phyloP scores from a whole-genome alignment of 306 rosid species.

The Abrus precatorius region DNA sequence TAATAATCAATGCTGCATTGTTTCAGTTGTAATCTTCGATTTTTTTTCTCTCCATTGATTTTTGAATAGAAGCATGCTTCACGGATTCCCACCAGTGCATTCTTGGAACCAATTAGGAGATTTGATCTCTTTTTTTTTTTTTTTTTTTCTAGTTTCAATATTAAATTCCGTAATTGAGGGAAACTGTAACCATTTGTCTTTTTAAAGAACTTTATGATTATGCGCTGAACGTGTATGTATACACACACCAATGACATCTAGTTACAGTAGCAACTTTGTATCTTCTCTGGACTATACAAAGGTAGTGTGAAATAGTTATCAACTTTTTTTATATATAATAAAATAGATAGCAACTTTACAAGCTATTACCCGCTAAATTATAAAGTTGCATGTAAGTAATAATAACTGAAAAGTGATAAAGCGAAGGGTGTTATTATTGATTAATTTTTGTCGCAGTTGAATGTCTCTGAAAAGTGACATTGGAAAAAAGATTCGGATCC shows the following conservation, averaged over 20 bases:
- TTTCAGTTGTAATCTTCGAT: background rate
- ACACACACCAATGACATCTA: background rate
- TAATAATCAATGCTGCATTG: background rate
- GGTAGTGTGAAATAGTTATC: background rate
- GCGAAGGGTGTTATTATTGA: background rate
- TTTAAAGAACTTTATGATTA: background rate
- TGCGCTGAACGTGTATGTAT: background rate
- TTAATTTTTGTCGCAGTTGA: background rate
- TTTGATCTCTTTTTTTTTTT: background rate
- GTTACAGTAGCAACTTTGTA: background rate
- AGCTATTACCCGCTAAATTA: too few relatives aligned
- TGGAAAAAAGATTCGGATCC: slow-evolving; percentile 41
- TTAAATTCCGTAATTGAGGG: background rate
- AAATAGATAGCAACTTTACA: too few relatives aligned
- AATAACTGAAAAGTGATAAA: background rate
- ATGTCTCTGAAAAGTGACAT: background rate
- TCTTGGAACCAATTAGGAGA: slow-evolving; percentile 22
- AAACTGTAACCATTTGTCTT: background rate
- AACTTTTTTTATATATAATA: background rate
- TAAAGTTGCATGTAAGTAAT: slow-evolving; percentile 10
- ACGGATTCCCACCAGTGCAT: slow-evolving; percentile 38
- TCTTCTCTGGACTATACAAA: too few relatives aligned
- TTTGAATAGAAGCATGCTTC: slow-evolving; percentile 20
- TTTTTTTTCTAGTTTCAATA: background rate
- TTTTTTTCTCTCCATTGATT: background rate